Evolutionary conservation across 2,329 filamentous ascomycete species (phyloP), one percentile per base, ranked within the genome.

Genomic region (Geosmithia flava): DNA sequence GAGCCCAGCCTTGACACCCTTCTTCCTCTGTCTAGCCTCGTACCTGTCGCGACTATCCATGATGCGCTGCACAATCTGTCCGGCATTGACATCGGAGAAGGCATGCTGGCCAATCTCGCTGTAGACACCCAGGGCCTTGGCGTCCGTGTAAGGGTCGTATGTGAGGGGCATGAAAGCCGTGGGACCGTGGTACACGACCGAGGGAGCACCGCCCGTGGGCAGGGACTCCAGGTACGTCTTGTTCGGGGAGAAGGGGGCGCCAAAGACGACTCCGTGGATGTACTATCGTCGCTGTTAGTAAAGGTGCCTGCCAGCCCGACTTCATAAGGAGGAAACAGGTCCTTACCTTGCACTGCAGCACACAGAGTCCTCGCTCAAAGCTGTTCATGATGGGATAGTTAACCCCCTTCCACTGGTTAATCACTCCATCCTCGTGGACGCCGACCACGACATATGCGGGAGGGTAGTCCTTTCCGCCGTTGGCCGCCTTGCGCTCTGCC

Each of bases 301-400:
- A 20, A 20, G n/a, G 40, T 42, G 20, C 5, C 13, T 5, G 37
- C 8, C 4, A 20, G 44, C 3, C 33, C n/a, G n/a, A n/a, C n/a
- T n/a, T n/a, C n/a, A n/a, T n/a, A n/a, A 20, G 23, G 33, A 8
- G 23, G 23, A 27, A 8, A 19, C 6, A 43, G 7, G 20, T 17
- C 64, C 78, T 58, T 72, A 91, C 87, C 65, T 85, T 85, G 72
- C 93, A 98, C 61, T 98, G 93, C 53, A 97, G 71, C 29, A 97
- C 91, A 62, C 93, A 98, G 20, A 98, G 80, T 2, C 90, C 90
- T 42, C 93, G 84, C 71, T 98, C 93, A 59, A 91, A 95, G 49
- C 95, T 90, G 70, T 97, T 98, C 93, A 98, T 98, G 68, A 98
- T 97, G 23, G 93, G 93, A 62, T 96, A 98, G 69, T 98, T 98